Base-by-base conservation (phyloP, 306 rosid genomes). In the Vigna unguiculata region DNA sequence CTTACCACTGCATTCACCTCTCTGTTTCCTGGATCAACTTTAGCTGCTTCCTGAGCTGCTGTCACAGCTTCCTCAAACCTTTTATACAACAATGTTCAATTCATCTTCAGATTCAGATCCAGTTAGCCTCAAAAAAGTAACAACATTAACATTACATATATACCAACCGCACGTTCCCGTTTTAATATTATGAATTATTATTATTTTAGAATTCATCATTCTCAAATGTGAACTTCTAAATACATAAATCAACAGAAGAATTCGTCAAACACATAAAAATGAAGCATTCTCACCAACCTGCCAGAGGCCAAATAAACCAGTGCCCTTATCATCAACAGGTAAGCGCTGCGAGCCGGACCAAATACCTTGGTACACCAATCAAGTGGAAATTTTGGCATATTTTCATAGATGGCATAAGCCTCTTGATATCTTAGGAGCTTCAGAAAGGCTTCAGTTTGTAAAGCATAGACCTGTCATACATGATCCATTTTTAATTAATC, bases 371-470 rank as follows among this genome's bases (percentile, higher is more conserved):
- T 82, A 68, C 89, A 83, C 78, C 82, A 80, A 62, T 85, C 88
- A 68, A 72, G 81, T 66, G 85, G 72, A 61, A 90, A 86, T 82
- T 82, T 86, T 7, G 90, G 93, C 83, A 88, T 85, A 65, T 83
- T 85, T 54, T 85, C 87, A 60, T 86, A 87, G 72, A 83, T 78
- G 14, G 61, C 51, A 84, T 82, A 77, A 34, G 97, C 99, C 78
- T 95, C 96, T 65, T 90, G 80, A 64, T 90, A 90, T 81, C 97
- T 90, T 22, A 60, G 55, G 17, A 92, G 92, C 75, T 75, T 90
- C 86, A 92, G 38, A 45, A 90, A 85, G 62, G 97, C 97, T 88
- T 95, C 99, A 6, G 89, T 88, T 88, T 90, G 97, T 59, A 89
- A 79, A 64, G 97, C 96, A 83, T 84, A 88, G 71, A 92, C 84